Conservation (phyloP, 495 filamentous ascomycete species). For the Sordaria brevicollis region DNA sequence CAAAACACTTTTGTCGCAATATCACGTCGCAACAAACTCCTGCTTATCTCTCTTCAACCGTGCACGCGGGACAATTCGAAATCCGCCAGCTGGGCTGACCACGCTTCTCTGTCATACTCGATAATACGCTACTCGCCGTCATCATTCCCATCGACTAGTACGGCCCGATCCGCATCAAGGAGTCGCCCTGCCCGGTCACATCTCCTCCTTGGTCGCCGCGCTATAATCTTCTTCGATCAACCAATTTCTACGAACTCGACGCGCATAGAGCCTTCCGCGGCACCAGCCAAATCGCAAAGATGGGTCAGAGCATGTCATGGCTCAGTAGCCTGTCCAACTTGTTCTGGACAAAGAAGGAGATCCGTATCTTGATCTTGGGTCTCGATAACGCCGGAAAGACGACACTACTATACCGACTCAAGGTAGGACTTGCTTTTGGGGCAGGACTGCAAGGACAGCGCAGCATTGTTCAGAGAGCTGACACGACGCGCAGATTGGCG, state of each 20-base stretch:
- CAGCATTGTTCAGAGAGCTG: neutral
- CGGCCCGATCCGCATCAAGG: neutral
- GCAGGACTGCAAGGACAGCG: neutral
- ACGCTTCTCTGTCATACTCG: neutral
- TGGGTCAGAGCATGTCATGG: conserved; percentile 77
- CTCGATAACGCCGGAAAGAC: conserved; percentile 98
- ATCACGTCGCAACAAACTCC: neutral
- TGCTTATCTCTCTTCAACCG: neutral
- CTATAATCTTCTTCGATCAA: neutral
- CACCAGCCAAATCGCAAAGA: conserved; percentile 30
- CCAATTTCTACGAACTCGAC: neutral
- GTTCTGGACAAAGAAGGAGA: conserved; percentile 91
- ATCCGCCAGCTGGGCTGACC: neutral
- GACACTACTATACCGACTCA: conserved; percentile 88
- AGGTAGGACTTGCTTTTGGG: conserved; percentile 44
- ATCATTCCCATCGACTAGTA: neutral
- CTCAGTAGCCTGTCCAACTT: conserved; percentile 59
- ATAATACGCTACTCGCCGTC: neutral
- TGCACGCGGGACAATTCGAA: neutral
- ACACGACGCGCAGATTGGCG: conserved; percentile 61
- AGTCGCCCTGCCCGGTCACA: neutral
- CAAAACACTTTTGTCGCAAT: neutral
- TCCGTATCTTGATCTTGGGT: conserved; percentile 89
- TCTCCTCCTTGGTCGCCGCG: neutral
- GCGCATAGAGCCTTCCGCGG: neutral